Evolutionary conservation across 164 flowering plant species (phyloP), one percentile per base, ranked within the genome.

Genomic region (Cinnamomum micranthum): DNA sequence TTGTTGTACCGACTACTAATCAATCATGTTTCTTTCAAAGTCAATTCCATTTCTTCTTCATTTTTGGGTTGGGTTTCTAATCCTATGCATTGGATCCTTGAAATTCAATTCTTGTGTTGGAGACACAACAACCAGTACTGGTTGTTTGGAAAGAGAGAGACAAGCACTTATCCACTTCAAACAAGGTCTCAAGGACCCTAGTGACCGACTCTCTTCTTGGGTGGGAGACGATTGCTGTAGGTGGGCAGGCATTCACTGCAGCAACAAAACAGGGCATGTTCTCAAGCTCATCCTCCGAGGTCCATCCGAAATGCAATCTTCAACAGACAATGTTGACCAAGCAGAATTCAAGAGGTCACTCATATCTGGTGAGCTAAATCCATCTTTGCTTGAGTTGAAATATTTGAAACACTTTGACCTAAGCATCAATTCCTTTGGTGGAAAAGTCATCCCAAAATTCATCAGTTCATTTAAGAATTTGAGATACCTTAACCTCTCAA

Each of bases 251-350:
- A 35, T 75, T 11, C 11, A 15, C 2, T 69, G 77, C 20, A 25
- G 19, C 72, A 75, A 75, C 58, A 59, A 22, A 59, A 75, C 77
- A 1, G 77, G 77, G 64, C 13, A 69, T 24, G 77, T 75, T 3
- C 3, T 69, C 41, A 62, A 69, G 17, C 73, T 75, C 22, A 27
- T 15, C 68, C 77, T 75, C 41, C 71, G 35, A 13, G 52, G 22
- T 27, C 65, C 62, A 17, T 59, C 3, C 24, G 19, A 62, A 14
- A 12, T 31, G 0, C 35, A 31, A 6, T 0, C 1, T 31, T 6
- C 35, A 0, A 4, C 6, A 6, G 2, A 31, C 28, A 0, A 0
- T 0, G 0, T 31, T 31, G 35, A n/a, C n/a, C n/a, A 31, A 31
- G 6, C 35, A 31, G 6, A 4, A 31, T 0, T 31, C 35, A 31